Percentiles rank a stretch among this genome's conserved stretches.
Evolutionary conservation across 257 asterid species (phyloP).

Genomic region (Jasminum sambac): DNA sequence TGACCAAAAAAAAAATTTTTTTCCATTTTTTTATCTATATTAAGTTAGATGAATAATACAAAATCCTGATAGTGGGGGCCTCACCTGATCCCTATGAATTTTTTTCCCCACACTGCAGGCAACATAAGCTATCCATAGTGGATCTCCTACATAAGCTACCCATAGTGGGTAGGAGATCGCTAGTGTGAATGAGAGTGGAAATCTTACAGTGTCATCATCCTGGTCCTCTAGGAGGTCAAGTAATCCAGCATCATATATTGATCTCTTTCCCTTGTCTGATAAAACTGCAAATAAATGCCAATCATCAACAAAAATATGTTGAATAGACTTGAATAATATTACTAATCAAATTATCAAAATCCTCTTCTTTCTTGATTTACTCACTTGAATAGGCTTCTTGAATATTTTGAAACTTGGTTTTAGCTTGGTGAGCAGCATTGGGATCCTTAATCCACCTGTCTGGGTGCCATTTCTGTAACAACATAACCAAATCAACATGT

Average conservation of each 20-base stretch:
- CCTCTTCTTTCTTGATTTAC: neutral
- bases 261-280: constrained; percentile 32
- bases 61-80: too few species aligned
- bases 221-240: constrained; percentile 22
- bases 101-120: too few species aligned
- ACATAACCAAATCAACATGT: too few species aligned
- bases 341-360: neutral
- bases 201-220: constrained; percentile 18
- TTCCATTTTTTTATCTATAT: too few species aligned
- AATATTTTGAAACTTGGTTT: constrained; percentile 39
- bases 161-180: neutral
- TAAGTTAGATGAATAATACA: too few species aligned
- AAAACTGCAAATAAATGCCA: constrained; percentile 20
- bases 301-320: neutral
- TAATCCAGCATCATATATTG: constrained; percentile 30
- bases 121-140: too few species aligned
- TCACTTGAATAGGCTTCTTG: constrained; percentile 56
- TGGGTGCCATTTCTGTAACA: constrained; percentile 46
- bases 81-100: too few species aligned
- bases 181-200: neutral
- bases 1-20: too few species aligned
- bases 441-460: constrained; percentile 42
- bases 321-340: too few species aligned
- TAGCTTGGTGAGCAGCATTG: constrained; percentile 43
- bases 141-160: too few species aligned